Evolutionary conservation across 805 yeast genomes (phyloP), one percentile per base, ranked within the genome.

Genomic region (Sungouiella thailandica): DNA sequence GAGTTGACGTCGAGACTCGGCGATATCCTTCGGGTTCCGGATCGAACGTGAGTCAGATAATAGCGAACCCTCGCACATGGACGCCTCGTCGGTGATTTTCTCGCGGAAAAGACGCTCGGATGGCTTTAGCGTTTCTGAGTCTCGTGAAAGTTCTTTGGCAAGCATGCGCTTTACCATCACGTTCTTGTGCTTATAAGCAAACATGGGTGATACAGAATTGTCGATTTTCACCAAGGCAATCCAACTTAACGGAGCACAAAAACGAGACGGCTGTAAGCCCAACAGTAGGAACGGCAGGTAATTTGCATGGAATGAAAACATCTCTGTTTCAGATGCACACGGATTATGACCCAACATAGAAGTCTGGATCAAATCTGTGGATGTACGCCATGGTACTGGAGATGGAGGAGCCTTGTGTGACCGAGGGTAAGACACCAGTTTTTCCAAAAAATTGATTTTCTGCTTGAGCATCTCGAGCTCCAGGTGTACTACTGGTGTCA

Each of bases 231-330:
- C 34, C 22, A 44, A 34, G 11, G 45, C 31, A 4, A 39, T 25
- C 52, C 52, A 46, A 26, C 29, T 34, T 23, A 47, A 37, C 17
- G 52, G 48, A 28, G 33, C 39, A 18, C 29, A 34, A 34, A 36
- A 35, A 12, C 47, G 52, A 9, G 36, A 29, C 12, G 24, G 18
- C 8, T 27, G 5, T 4, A 19, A 10, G n/a, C 39, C 41, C 29
- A 37, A 27, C n/a, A 31, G n/a, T 11, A 41, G 16, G 17, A 41
- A 38, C n/a, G 47, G 46, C 28, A 26, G 24, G 35, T 40, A 65
- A 8, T 55, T 53, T 24, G 56, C 57, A 41, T 52, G 66, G 40
- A 66, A 61, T 31, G 58, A 60, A 33, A 65, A 60, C 1, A 49
- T 44, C 28, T 63, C 68, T 3, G 50, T 40, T 12, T 47, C 50